Evolutionary conservation across 2,329 filamentous ascomycete genomes (phyloP).

Genomic region (Teratosphaeria epicoccoides): DNA sequence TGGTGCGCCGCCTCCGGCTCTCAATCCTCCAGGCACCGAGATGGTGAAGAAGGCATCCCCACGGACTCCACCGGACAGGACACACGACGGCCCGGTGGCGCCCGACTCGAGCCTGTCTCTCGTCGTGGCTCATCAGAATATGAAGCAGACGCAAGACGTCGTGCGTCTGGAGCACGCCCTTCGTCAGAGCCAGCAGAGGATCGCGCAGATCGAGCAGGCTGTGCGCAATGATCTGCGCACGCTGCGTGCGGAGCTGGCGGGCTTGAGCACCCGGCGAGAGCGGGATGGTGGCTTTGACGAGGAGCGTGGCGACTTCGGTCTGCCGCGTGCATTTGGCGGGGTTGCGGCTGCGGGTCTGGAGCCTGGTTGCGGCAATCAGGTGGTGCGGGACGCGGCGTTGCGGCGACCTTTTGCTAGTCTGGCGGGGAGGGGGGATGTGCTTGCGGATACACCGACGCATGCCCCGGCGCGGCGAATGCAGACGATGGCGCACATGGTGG

Average conservation of each 20-base stretch:
- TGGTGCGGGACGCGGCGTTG: not conserved
- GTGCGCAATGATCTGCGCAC: not conserved
- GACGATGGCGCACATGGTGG: not conserved
- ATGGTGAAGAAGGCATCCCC: not conserved
- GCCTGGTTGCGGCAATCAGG: conserved; percentile 6
- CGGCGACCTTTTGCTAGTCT: not conserved
- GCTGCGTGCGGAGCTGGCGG: not conserved
- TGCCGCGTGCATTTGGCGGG: not conserved
- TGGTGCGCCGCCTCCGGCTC: not conserved
- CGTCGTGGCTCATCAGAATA: not conserved
- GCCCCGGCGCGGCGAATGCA: not conserved
- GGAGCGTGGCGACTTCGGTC: not conserved
- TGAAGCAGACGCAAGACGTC: not conserved
- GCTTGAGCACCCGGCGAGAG: not conserved
- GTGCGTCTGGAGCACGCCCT: not conserved
- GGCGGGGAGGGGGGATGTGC: not conserved
- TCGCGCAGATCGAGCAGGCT: not conserved
- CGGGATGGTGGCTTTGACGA: not conserved
- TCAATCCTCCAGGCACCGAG: not conserved
- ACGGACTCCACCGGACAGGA: not conserved
- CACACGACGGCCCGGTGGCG: not conserved
- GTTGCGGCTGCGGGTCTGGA: not conserved
- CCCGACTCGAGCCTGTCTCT: not conserved
- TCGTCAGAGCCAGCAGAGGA: not conserved
- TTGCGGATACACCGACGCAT: not conserved